These are phyloP conservation scores for Caulochytrium protostelioides DNA, from an alignment of 371 early-diverging fungal species.

Conservation along the genomic window DNA sequence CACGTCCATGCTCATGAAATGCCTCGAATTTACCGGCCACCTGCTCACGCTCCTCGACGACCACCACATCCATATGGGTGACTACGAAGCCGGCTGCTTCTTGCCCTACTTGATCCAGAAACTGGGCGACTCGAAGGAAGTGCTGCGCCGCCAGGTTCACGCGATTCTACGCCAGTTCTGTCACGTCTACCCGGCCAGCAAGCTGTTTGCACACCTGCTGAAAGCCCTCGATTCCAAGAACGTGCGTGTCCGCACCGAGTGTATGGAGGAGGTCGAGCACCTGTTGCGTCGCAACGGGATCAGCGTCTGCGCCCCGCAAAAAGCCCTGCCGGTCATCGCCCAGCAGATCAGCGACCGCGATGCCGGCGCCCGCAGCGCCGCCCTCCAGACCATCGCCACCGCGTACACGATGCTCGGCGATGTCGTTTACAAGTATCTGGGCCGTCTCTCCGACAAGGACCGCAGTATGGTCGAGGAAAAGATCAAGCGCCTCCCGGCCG, in stretches of 20 bases:
- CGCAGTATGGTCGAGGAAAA: constrained; percentile 51
- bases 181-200: constrained; percentile 55
- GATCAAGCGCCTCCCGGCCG: constrained; percentile 34
- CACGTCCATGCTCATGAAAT: constrained; percentile 56
- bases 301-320: constrained; percentile 39
- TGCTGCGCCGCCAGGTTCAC: constrained; percentile 43
- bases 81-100: constrained; percentile 58
- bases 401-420: constrained; percentile 51
- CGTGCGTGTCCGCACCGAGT: constrained; percentile 56
- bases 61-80: constrained; percentile 33
- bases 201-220: constrained; percentile 42
- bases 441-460: constrained; percentile 54
- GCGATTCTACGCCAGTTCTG: constrained; percentile 36
- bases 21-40: constrained; percentile 53
- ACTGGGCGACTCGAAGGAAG: constrained; percentile 64
- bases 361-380: constrained; percentile 53
- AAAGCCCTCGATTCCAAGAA: constrained; percentile 56
- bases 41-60: constrained; percentile 37
- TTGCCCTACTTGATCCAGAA: constrained; percentile 54
- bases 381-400: constrained; percentile 44
- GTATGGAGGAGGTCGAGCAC: constrained; percentile 51
- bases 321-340: constrained; percentile 47
- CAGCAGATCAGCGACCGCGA: constrained; percentile 57
- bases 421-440: constrained; percentile 43
- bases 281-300: constrained; percentile 54